phyloP scores from a whole-genome alignment of 805 yeast genomes.

The Saccharomyces jurei region DNA sequence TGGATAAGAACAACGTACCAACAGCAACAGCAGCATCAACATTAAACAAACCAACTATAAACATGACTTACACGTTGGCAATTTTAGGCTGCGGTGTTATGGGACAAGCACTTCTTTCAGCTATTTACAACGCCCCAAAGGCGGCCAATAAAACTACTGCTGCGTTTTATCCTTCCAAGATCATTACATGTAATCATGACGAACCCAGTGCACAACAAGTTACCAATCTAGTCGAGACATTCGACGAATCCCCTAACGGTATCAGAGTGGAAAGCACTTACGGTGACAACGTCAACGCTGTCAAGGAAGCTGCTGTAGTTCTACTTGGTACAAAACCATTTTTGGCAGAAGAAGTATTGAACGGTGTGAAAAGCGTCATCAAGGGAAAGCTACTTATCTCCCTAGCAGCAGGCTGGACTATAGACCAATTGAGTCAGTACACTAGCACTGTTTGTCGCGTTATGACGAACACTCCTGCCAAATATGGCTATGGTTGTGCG shows the following conservation, averaged over 20 bases:
- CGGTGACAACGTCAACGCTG: slow-evolving; percentile 51
- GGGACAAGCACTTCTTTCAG: slow-evolving; percentile 88
- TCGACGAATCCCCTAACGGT: slow-evolving; percentile 37
- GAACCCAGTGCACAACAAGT: slow-evolving; percentile 40
- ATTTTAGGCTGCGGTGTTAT: slow-evolving; percentile 91
- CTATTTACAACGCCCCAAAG: slow-evolving; percentile 35
- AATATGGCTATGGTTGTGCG: slow-evolving; percentile 89
- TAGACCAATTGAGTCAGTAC: slow-evolving; percentile 50
- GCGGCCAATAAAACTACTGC: slow-evolving; percentile 21
- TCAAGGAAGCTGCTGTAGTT: slow-evolving; percentile 56
- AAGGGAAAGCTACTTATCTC: slow-evolving; percentile 61
- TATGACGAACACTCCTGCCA: slow-evolving; percentile 98
- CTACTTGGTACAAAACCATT: slow-evolving; percentile 87
- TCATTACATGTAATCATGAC: slow-evolving; percentile 63
- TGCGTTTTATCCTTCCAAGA: slow-evolving; percentile 51
- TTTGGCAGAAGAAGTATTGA: slow-evolving; percentile 54
- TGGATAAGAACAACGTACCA: background rate
- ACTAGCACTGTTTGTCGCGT: slow-evolving; percentile 66
- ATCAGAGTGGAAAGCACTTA: slow-evolving; percentile 45
- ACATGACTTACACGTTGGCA: slow-evolving; percentile 48
- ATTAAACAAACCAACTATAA: background rate
- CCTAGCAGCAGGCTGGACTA: slow-evolving; percentile 87
- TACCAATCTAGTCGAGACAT: slow-evolving; percentile 39
- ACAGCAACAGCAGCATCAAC: background rate
- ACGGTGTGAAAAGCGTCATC: slow-evolving; percentile 40